These are phyloP conservation scores for Paramecium bursaria DNA, from an alignment of 73 alveolate species.

Conservation along the genomic window DNA sequence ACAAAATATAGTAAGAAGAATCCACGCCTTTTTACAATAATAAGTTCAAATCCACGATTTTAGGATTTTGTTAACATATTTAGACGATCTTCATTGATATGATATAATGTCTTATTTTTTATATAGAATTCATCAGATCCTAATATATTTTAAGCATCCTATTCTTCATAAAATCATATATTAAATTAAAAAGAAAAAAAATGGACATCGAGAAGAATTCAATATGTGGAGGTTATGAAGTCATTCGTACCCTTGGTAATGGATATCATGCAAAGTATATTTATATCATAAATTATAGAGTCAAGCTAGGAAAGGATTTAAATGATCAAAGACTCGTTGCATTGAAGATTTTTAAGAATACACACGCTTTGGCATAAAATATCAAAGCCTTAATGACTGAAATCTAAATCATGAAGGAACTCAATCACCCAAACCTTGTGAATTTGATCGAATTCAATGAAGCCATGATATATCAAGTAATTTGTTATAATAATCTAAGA, in stretches of 20 bases:
- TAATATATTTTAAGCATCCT: too few relatives aligned
- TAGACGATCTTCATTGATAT: too few relatives aligned
- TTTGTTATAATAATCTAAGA: neutral
- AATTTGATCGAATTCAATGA: conserved; percentile 55
- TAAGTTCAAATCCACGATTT: too few relatives aligned
- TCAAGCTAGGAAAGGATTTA: neutral
- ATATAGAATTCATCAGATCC: too few relatives aligned
- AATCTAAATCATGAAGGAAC: conserved; percentile 48
- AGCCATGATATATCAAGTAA: conserved; percentile 29
- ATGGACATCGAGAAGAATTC: conserved; percentile 48
- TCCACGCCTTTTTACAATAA: too few relatives aligned
- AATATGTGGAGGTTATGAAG: neutral
- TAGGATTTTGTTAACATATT: too few relatives aligned
- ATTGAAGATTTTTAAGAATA: conserved; percentile 51
- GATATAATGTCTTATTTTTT: too few relatives aligned
- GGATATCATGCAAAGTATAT: conserved; percentile 65
- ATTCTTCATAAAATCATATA: too few relatives aligned
- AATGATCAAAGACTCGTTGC: neutral
- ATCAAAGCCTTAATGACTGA: conserved; percentile 67
- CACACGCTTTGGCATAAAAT: conserved; percentile 31
- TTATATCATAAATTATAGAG: neutral
- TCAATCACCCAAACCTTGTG: conserved; percentile 70
- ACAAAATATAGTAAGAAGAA: too few relatives aligned
- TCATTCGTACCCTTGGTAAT: conserved; percentile 52
- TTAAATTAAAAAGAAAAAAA: too few relatives aligned